Conservation (phyloP, 768 basidiomycete species). For the Obba rivulosa region DNA sequence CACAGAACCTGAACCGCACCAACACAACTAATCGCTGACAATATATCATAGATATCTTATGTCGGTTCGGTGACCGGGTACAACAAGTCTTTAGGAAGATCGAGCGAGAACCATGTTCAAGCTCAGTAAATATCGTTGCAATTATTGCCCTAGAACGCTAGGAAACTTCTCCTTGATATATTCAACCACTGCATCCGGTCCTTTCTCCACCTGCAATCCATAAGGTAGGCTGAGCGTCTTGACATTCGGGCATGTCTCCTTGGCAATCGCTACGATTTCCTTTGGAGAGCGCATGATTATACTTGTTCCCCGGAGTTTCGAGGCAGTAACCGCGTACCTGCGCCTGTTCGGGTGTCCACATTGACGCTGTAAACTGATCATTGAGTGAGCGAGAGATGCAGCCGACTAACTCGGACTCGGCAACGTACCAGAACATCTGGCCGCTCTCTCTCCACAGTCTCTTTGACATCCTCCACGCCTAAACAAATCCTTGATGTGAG, state of each 20-base stretch:
- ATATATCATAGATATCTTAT: no score
- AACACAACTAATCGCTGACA: no score
- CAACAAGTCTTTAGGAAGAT: no score
- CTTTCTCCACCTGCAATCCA: conserved; percentile 14
- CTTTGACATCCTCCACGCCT: conserved; percentile 13
- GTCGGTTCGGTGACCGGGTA: no score
- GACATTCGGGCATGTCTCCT: conserved; percentile 9
- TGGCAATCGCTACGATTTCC: conserved; percentile 16
- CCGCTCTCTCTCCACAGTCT: conserved; percentile 7
- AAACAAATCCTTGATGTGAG: neutral
- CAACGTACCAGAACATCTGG: conserved; percentile 12
- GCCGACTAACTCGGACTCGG: no score
- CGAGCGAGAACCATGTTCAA: no score
- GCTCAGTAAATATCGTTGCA: no score
- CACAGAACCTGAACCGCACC: no score
- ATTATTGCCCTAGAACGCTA: conserved; percentile 3
- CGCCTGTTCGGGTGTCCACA: conserved; percentile 17
- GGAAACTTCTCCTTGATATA: conserved; percentile 15
- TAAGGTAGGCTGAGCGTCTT: conserved; percentile 15
- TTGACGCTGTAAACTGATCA: conserved; percentile 13
- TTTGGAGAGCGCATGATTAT: neutral
- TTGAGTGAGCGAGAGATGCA: neutral
- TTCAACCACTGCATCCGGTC: conserved; percentile 15
- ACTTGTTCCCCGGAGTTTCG: no score
- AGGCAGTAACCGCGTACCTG: conserved; percentile 5